A percentile compares a stretch with the other conserved stretches of the same genome.
Evolutionary conservation across 2,329 filamentous ascomycete genomes (phyloP).

Genomic region (Cordyceps fumosorosea): DNA sequence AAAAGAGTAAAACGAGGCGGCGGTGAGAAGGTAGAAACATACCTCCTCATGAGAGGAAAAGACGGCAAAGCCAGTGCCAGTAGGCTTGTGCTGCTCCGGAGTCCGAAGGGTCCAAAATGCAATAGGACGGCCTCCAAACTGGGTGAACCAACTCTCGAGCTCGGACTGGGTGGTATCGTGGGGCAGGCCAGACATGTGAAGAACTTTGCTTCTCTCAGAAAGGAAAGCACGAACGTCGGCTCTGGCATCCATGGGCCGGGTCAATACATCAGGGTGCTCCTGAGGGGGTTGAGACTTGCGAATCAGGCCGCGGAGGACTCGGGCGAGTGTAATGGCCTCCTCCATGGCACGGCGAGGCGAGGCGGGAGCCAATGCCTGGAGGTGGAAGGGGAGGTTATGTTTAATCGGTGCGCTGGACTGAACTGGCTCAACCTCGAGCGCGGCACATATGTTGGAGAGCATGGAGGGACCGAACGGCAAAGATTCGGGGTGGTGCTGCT

Average conservation of each 20-base stretch:
- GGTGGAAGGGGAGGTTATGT: slow-evolving; percentile 95
- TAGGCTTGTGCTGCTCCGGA: slow-evolving; percentile 99
- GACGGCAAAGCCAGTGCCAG: slow-evolving; percentile 93
- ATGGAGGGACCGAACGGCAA: slow-evolving; percentile 94
- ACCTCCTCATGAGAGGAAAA: slow-evolving; percentile 99
- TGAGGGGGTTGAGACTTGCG: slow-evolving; percentile 92
- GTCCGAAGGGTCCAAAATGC: slow-evolving; percentile 98
- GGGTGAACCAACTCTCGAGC: slow-evolving; percentile 98
- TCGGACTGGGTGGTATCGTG: slow-evolving; percentile 98
- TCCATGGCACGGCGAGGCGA: slow-evolving; percentile 96
- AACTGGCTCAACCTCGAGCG: slow-evolving; percentile 94
- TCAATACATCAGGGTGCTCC: slow-evolving; percentile 91
- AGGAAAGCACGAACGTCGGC: slow-evolving; percentile 95
- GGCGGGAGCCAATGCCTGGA: slow-evolving; percentile 90
- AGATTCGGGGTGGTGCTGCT: slow-evolving; percentile 96
- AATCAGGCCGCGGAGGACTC: slow-evolving; percentile 86
- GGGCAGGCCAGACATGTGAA: slow-evolving; percentile 94
- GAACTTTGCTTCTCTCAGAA: slow-evolving; percentile 92
- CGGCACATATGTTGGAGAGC: slow-evolving; percentile 94
- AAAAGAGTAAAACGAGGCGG: background rate
- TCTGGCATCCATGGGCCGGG: slow-evolving; percentile 90
- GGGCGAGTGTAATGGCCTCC: slow-evolving; percentile 87
- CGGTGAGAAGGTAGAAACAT: slow-evolving; percentile 30
- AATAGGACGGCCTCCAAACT: slow-evolving; percentile 95
- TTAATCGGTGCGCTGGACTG: slow-evolving; percentile 98